phyloP scores from a whole-genome alignment of 768 basidiomycete species.

The Scleroderma bovista region DNA sequence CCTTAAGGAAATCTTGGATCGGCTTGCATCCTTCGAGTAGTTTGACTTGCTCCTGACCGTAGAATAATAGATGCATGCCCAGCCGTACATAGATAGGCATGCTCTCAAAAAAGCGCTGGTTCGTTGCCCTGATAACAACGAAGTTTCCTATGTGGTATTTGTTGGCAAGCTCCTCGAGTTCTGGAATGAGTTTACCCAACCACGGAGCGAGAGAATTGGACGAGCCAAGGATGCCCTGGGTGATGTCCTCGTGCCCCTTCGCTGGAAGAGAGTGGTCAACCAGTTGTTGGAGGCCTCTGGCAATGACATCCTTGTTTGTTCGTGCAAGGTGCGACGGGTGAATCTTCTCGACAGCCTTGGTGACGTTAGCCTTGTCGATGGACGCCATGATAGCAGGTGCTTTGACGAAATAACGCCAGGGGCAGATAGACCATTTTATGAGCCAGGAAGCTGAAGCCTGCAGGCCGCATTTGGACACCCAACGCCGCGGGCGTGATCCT shows the following conservation, averaged over 20 bases:
- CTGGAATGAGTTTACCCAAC: slow-evolving; percentile 47
- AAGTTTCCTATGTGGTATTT: slow-evolving; percentile 57
- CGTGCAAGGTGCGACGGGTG: slow-evolving; percentile 11
- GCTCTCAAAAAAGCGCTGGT: slow-evolving; percentile 57
- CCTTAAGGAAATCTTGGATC: slow-evolving; percentile 46
- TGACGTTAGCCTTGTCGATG: slow-evolving; percentile 7
- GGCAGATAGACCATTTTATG: too few species aligned
- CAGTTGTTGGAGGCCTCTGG: slow-evolving; percentile 13
- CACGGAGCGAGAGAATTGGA: slow-evolving; percentile 31
- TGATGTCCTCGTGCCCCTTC: slow-evolving; percentile 10
- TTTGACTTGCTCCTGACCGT: slow-evolving; percentile 45
- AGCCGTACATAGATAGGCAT: slow-evolving; percentile 71
- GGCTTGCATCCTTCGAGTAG: slow-evolving; percentile 39
- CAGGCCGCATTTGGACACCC: too few species aligned
- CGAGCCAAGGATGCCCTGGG: slow-evolving; percentile 28
- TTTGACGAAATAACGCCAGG: too few species aligned
- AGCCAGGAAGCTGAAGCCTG: too few species aligned
- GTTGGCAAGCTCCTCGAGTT: slow-evolving; percentile 49
- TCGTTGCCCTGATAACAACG: slow-evolving; percentile 43
- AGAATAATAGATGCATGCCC: slow-evolving; percentile 76
- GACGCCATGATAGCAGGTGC: not conserved
- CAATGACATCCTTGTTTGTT: slow-evolving; percentile 18
- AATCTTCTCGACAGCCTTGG: slow-evolving; percentile 27
- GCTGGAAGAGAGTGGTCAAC: slow-evolving; percentile 14
- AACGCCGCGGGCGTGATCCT: too few species aligned